Evolutionary conservation across 176 grass and related monocot genomes (phyloP), one percentile per base, ranked within the genome.

Genomic region (Carex kokanica): DNA sequence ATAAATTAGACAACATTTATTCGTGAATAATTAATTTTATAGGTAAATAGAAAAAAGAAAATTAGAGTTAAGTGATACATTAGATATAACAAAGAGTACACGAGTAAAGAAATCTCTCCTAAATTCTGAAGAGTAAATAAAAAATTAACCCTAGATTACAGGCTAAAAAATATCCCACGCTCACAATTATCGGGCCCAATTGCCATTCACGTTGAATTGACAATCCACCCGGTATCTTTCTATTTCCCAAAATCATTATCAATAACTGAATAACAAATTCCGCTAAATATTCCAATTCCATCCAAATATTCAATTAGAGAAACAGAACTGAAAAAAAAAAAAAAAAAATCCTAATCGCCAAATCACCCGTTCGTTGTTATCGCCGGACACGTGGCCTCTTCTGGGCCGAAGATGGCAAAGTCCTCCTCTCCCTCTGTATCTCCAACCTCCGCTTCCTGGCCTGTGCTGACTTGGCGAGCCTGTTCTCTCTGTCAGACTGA

Each of bases 311-410:
- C 52, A 59, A 59, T 20, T 38, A 34, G 47, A 10, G 6, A 34
- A 79, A 9, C 2, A 2, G 2, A 79, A 79, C 49, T 38, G 9
- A 34, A 78, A 27, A n/a, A 52, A 51, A 49, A 25, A 25, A 12
- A 53, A n/a, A n/a, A n/a, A n/a, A 78, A 55, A 3, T 13, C n/a
- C 74, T 23, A 74, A 10, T 27, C 43, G 21, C 31, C 54, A 15
- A 5, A 36, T 32, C 16, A 32, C 3, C 78, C 55, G 31, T 79
- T 27, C 41, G 27, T 56, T 31, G 56, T 63, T 11, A 72, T 83
- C 21, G 54, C 25, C 81, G 63, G 54, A 81, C 78, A 81, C 78
- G 57, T 81, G 81, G 64, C 65, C 62, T 64, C 43, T 83, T 71
- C 51, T 70, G 61, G 47, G 41, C 25, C 81, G 64, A 20, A 34